phyloP scores from a whole-genome alignment of 192 early-diverging fungal species.

The Linderina pennispora region DNA sequence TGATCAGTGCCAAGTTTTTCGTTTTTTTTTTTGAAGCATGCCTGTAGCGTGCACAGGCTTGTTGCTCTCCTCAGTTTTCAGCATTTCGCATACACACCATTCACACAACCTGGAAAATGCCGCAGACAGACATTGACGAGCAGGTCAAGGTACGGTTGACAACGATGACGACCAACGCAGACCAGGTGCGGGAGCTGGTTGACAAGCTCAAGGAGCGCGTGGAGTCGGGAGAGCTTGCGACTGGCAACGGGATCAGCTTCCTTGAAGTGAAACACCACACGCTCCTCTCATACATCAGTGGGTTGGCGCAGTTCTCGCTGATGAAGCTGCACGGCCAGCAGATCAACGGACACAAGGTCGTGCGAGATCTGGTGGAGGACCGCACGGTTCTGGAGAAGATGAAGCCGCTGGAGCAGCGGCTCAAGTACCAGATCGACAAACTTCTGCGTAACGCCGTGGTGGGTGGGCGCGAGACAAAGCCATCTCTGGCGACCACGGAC shows the following conservation, averaged over 20 bases:
- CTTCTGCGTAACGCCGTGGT: constrained; percentile 64
- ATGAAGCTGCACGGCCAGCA: constrained; percentile 71
- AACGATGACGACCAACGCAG: constrained; percentile 25
- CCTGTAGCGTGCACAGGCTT: too few species aligned
- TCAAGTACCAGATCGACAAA: constrained; percentile 98
- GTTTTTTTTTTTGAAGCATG: too few species aligned
- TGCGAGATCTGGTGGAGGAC: constrained; percentile 68
- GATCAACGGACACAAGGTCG: constrained; percentile 54
- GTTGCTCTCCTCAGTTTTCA: not conserved
- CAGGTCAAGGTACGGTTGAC: constrained; percentile 16
- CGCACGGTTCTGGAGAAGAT: constrained; percentile 89
- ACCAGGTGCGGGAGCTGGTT: constrained; percentile 37
- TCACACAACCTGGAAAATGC: not conserved
- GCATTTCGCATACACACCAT: not conserved
- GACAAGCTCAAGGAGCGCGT: constrained; percentile 44
- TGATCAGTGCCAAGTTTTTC: not conserved
- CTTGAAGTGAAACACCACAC: constrained; percentile 87
- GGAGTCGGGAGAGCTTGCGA: constrained; percentile 53
- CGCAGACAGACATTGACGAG: constrained; percentile 1
- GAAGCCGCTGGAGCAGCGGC: constrained; percentile 86
- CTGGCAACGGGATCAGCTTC: constrained; percentile 76
- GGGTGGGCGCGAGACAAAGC: constrained; percentile 7
- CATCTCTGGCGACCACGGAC: constrained; percentile 14
- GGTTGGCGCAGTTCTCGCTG: constrained; percentile 68
- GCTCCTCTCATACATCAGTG: constrained; percentile 78